Conservation (phyloP, 129 eudicot genomes). For the carrot (Daucus carota) region DNA sequence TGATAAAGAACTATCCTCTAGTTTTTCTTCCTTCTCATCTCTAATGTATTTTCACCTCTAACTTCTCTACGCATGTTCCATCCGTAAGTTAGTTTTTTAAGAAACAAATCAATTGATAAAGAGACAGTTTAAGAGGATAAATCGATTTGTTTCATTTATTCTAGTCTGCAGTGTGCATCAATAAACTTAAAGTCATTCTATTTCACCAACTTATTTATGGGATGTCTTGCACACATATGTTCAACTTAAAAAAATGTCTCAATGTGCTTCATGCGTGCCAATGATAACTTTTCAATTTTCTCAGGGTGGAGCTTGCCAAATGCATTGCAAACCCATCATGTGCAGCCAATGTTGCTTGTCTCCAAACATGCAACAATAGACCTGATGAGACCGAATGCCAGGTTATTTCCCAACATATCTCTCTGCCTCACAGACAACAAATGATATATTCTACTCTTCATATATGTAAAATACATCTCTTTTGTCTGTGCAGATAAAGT, state of each 20-base stretch:
- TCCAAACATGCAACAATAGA: conserved; percentile 87
- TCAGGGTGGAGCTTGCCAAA: conserved; percentile 86
- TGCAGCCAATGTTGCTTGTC: conserved; percentile 95
- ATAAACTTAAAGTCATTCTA: background rate
- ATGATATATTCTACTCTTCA: background rate
- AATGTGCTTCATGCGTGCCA: background rate
- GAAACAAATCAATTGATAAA: background rate
- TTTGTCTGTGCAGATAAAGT: conserved; percentile 57
- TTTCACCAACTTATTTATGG: background rate
- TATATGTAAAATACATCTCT: background rate
- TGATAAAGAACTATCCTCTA: background rate
- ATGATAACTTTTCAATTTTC: conserved; percentile 2
- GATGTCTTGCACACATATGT: background rate
- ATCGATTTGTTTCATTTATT: background rate
- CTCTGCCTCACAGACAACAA: background rate
- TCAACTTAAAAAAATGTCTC: background rate
- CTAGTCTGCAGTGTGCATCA: background rate
- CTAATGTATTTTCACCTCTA: background rate
- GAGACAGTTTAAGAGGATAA: background rate
- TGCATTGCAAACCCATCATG: conserved; percentile 93
- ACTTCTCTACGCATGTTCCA: background rate
- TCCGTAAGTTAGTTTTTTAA: background rate
- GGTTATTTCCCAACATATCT: conserved; percentile 25
- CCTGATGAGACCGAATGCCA: conserved; percentile 98
- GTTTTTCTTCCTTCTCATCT: background rate